phyloP scores from a whole-genome alignment of 768 basidiomycete species.

The Roridomyces roridus region DNA sequence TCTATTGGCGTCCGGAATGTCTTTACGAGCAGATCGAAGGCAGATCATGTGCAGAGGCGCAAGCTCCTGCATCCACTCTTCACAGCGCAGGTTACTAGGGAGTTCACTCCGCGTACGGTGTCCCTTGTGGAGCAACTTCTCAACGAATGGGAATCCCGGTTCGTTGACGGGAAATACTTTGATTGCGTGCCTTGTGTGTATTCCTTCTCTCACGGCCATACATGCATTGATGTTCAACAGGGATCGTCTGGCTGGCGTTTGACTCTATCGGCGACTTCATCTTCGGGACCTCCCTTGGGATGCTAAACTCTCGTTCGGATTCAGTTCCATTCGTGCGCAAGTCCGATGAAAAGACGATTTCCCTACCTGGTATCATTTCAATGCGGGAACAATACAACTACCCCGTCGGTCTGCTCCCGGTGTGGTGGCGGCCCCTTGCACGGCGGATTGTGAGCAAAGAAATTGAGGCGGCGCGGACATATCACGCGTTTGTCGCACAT shows the following conservation, averaged over 20 bases:
- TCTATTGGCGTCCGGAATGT: slow-evolving; percentile 41
- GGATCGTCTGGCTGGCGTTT: slow-evolving; percentile 54
- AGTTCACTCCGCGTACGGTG: slow-evolving; percentile 62
- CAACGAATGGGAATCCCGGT: slow-evolving; percentile 59
- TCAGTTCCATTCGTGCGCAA: slow-evolving; percentile 47
- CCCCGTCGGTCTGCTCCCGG: slow-evolving; percentile 9
- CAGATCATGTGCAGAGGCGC: slow-evolving; percentile 67
- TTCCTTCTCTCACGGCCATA: background rate
- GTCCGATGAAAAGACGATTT: too few species aligned
- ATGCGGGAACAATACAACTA: slow-evolving; percentile 18
- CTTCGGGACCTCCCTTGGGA: slow-evolving; percentile 68
- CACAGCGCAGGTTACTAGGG: slow-evolving; percentile 61
- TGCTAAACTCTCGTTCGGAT: slow-evolving; percentile 60
- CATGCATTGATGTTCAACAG: background rate
- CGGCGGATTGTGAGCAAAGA: slow-evolving; percentile 52
- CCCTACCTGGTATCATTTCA: slow-evolving; percentile 5
- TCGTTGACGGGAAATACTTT: slow-evolving; percentile 47
- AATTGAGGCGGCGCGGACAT: slow-evolving; percentile 48
- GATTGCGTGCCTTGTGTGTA: slow-evolving; percentile 54
- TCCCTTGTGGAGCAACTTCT: slow-evolving; percentile 28
- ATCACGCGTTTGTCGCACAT: slow-evolving; percentile 59
- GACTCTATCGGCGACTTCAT: slow-evolving; percentile 67
- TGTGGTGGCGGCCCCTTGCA: slow-evolving; percentile 38
- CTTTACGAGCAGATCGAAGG: slow-evolving; percentile 54
- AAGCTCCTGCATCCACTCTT: slow-evolving; percentile 69